Evolutionary conservation across 2,329 filamentous ascomycete genomes (phyloP), one percentile per base, ranked within the genome.

Genomic region (Bertia moriformis): DNA sequence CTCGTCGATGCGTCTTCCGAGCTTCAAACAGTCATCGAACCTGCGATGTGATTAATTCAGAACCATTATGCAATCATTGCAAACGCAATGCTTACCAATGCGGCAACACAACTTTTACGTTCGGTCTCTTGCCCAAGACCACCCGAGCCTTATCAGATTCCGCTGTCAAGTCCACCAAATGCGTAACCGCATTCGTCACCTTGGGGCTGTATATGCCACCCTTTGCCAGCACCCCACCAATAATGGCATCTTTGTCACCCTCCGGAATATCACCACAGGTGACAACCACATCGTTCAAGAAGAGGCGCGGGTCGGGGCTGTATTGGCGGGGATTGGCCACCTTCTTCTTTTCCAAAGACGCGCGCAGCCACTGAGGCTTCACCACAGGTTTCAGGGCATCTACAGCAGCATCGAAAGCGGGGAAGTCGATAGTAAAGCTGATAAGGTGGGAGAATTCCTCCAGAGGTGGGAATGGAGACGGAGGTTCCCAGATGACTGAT

Each of bases 11-110:
- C 84, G 78, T 57, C 86, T 88, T 38, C 89, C 88, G 19, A 98
- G 73, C 58, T 84, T 91, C 48, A 98, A 73, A 59, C 91, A 98
- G 55, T 95, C 89, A 49, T 96, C 89, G 53, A 98, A 95, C 87
- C 83, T 37, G 19, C 29, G 20, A 29, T 14, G n/a, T 2, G 4
- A 40, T 14, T 39, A 5, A 19, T 14, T 14, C 3, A 30, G 14
- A 10, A 5, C n/a, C 14, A 37, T 35, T 22, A n/a, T n/a, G n/a
- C n/a, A 27, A 41, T 43, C 7, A 33, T 2, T 14, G 12, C 38
- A 2, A 4, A 15, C n/a, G 17, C 7, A 35, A 12, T 18, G 15
- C 7, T 12, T 62, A 87, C 85, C 91, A 96, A 54, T 96, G 91
- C 27, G 91, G 91, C 39, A 98, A 66, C 14, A 98, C 84, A 42